phyloP scores from a whole-genome alignment of 2,329 filamentous ascomycete genomes.

The Penicillium sp. region DNA sequence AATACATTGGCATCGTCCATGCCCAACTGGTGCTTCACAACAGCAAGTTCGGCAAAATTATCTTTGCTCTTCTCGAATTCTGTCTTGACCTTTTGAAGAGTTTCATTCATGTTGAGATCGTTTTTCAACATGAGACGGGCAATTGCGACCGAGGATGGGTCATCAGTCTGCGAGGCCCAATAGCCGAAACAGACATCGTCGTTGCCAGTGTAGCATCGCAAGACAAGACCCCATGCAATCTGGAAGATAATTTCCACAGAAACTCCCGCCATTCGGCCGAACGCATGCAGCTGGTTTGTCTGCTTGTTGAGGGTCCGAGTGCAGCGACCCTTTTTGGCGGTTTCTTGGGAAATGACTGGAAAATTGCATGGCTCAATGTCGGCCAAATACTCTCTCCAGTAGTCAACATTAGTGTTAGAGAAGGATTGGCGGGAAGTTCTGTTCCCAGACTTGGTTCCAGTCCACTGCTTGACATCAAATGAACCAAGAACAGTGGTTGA shows the following conservation, averaged over 20 bases:
- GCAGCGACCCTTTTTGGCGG: slow-evolving; percentile 4
- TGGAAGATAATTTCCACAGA: slow-evolving; percentile 34
- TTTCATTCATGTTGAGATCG: slow-evolving; percentile 20
- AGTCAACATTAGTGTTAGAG: slow-evolving; percentile 37
- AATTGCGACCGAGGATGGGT: slow-evolving; percentile 14
- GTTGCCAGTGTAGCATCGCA: slow-evolving; percentile 45
- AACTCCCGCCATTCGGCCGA: slow-evolving; percentile 23
- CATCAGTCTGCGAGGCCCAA: slow-evolving; percentile 39
- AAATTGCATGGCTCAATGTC: slow-evolving; percentile 51
- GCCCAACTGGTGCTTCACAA: slow-evolving; percentile 28
- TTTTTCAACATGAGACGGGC: slow-evolving; percentile 29
- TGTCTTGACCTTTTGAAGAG: slow-evolving; percentile 22
- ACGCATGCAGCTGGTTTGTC: slow-evolving; percentile 22
- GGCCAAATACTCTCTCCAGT: slow-evolving; percentile 49
- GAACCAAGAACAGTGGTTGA: slow-evolving; percentile 5
- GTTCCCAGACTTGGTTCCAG: slow-evolving; percentile 13
- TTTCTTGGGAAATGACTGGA: slow-evolving; percentile 30
- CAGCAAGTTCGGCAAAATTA: slow-evolving; percentile 22
- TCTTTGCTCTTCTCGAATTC: slow-evolving; percentile 19
- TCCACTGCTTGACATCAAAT: slow-evolving; percentile 23
- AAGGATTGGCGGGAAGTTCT: slow-evolving; percentile 8
- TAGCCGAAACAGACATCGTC: slow-evolving; percentile 51
- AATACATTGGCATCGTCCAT: slow-evolving; percentile 27
- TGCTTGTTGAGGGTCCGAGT: slow-evolving; percentile 22
- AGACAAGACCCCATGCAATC: slow-evolving; percentile 47